Percentiles rank a stretch among this genome's conserved stretches.
Conservation (phyloP, 2,329 filamentous ascomycete genomes). For the Verticillium albo-atrum region DNA sequence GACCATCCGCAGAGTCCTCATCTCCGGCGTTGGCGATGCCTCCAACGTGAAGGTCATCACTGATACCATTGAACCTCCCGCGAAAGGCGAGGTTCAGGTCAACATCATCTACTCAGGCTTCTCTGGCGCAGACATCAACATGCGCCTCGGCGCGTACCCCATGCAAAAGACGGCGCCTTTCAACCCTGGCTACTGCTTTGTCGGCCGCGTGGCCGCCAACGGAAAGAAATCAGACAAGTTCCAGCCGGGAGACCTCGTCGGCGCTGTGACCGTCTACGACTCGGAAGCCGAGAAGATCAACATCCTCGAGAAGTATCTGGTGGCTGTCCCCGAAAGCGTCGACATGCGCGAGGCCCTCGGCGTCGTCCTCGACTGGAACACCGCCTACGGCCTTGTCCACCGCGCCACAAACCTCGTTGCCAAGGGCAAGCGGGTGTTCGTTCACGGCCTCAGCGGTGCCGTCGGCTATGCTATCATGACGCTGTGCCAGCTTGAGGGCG, state of each 20-base stretch:
- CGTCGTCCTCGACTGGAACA: slow-evolving; percentile 40
- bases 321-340: slow-evolving; percentile 34
- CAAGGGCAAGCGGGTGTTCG: slow-evolving; percentile 40
- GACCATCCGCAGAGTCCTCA: slow-evolving; percentile 38
- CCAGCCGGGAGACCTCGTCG: slow-evolving; percentile 26
- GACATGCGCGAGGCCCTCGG: slow-evolving; percentile 35
- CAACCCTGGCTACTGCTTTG: slow-evolving; percentile 43
- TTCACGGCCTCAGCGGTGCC: slow-evolving; percentile 46
- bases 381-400: slow-evolving; percentile 32
- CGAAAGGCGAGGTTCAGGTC: slow-evolving; percentile 39
- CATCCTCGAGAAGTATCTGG: slow-evolving; percentile 39
- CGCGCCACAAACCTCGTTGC: slow-evolving; percentile 29
- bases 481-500: slow-evolving; percentile 37
- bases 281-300: slow-evolving; percentile 41
- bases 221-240: slow-evolving; percentile 29
- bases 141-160: slow-evolving; percentile 44
- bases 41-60: slow-evolving; percentile 29
- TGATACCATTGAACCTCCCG: slow-evolving; percentile 30
- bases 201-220: slow-evolving; percentile 34
- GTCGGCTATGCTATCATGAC: slow-evolving; percentile 39
- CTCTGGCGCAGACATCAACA: slow-evolving; percentile 42
- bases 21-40: slow-evolving; percentile 35
- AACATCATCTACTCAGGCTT: slow-evolving; percentile 43
- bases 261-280: slow-evolving; percentile 33
- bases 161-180: slow-evolving; percentile 39